Percentiles rank a stretch among this genome's conserved stretches.
These are phyloP conservation scores for Pichia sp. DNA, from an alignment of 1,139 yeast genomes.

Conservation along the genomic window DNA sequence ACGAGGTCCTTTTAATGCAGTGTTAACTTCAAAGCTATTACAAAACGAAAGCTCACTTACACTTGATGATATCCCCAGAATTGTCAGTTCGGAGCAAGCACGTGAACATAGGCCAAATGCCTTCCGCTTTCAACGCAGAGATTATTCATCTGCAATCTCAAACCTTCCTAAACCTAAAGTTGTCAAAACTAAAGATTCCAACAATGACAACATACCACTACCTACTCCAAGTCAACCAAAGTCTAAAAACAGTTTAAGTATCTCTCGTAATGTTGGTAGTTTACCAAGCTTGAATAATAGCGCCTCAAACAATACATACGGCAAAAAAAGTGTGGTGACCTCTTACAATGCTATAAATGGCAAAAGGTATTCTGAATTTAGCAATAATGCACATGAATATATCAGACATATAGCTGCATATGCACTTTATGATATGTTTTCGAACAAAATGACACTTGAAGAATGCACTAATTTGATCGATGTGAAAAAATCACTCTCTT, in stretches of 20 bases:
- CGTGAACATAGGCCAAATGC: slow-evolving; percentile 88
- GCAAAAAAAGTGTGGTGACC: background rate
- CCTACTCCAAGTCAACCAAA: background rate
- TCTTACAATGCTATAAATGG: background rate
- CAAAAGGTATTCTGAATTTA: slow-evolving; percentile 69
- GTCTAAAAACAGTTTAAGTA: background rate
- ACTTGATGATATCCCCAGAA: slow-evolving; percentile 91
- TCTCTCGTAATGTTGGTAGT: background rate
- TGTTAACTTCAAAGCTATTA: slow-evolving; percentile 58
- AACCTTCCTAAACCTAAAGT: slow-evolving; percentile 38
- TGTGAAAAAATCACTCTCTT: slow-evolving; percentile 50
- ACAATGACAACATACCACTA: background rate
- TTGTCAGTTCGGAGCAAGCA: slow-evolving; percentile 96
- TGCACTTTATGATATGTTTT: slow-evolving; percentile 47
- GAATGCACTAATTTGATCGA: slow-evolving; percentile 56
- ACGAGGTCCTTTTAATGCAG: slow-evolving; percentile 10
- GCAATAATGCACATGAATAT: slow-evolving; percentile 54
- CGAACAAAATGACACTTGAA: slow-evolving; percentile 35
- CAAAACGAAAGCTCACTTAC: slow-evolving; percentile 84
- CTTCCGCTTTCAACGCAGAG: slow-evolving; percentile 56
- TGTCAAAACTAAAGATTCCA: slow-evolving; percentile 20
- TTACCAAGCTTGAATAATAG: background rate
- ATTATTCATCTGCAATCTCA: slow-evolving; percentile 31
- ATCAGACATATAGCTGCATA: slow-evolving; percentile 67
- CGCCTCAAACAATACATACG: background rate